These are phyloP conservation scores for Volvox carteri DNA, from an alignment of 163 green algal species.

Conservation along the genomic window DNA sequence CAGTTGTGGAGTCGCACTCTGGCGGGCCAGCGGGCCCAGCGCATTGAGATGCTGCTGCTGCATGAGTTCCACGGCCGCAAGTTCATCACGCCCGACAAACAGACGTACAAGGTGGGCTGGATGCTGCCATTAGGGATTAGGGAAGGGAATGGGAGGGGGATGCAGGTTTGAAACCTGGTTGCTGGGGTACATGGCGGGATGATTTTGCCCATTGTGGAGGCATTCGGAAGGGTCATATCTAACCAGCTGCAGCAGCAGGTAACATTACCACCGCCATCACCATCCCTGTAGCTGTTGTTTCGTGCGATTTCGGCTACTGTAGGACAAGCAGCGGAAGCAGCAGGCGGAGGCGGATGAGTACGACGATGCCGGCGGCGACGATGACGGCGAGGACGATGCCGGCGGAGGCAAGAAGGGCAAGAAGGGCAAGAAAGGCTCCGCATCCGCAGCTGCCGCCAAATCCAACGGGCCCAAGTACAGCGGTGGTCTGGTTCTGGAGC, in stretches of 20 bases:
- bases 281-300: too few species aligned
- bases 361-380: neutral
- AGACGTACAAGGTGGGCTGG: constrained; percentile 63
- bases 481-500: constrained; percentile 98
- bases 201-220: too few species aligned
- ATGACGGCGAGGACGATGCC: neutral
- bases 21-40: constrained; percentile 84
- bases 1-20: constrained; percentile 94
- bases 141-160: neutral
- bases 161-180: too few species aligned
- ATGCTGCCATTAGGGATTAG: too few species aligned
- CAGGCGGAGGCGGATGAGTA: constrained; percentile 45
- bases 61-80: constrained; percentile 99
- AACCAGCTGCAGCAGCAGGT: too few species aligned
- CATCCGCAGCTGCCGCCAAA: constrained; percentile 7
- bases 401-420: constrained; percentile 41
- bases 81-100: constrained; percentile 96
- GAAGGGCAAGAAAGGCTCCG: constrained; percentile 20
- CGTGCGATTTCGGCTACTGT: too few species aligned
- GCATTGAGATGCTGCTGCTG: constrained; percentile 98
- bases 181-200: too few species aligned
- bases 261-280: too few species aligned
- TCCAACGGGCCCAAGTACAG: constrained; percentile 69
- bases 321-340: constrained; percentile 51
- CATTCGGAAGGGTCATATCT: too few species aligned